phyloP scores from a whole-genome alignment of 108 stramenopile species.

The Epithemia pelagica region DNA sequence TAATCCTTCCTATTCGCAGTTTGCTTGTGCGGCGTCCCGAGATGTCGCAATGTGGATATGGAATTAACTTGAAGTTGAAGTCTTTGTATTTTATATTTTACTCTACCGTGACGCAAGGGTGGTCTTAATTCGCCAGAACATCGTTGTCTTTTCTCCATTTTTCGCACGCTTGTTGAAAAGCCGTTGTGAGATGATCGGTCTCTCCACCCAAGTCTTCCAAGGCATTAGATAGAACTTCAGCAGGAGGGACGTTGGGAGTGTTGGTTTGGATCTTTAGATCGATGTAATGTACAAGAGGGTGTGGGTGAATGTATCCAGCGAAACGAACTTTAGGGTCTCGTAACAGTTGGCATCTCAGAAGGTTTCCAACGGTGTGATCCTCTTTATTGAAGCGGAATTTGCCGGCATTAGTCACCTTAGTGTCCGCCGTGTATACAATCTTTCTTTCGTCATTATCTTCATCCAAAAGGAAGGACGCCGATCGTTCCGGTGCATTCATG shows the following conservation, averaged over 20 bases:
- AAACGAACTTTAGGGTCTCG: constrained; percentile 82
- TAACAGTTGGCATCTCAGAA: constrained; percentile 92
- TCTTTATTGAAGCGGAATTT: constrained; percentile 95
- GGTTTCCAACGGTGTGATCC: constrained; percentile 94
- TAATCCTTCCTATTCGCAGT: constrained; percentile 69
- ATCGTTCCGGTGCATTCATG: not conserved
- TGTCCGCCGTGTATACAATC: constrained; percentile 76
- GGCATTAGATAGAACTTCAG: constrained; percentile 65
- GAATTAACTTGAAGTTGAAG: too few relatives aligned
- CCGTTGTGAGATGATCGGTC: constrained; percentile 79
- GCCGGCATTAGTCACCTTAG: constrained; percentile 88
- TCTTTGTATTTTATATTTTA: too few relatives aligned
- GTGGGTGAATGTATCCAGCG: constrained; percentile 88
- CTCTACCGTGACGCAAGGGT: too few relatives aligned
- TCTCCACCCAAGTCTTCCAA: constrained; percentile 85
- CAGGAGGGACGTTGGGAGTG: constrained; percentile 59
- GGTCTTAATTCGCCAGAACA: too few relatives aligned
- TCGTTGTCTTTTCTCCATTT: constrained; percentile 70
- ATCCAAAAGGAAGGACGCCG: constrained; percentile 65
- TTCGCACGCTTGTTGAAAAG: constrained; percentile 65
- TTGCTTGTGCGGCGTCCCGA: constrained; percentile 52
- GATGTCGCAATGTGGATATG: constrained; percentile 72
- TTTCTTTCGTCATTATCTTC: constrained; percentile 77
- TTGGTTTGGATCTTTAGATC: constrained; percentile 86
- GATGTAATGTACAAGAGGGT: constrained; percentile 86